Conservation (phyloP, 139 green algal genomes). For the Tetraselmis chui region DNA sequence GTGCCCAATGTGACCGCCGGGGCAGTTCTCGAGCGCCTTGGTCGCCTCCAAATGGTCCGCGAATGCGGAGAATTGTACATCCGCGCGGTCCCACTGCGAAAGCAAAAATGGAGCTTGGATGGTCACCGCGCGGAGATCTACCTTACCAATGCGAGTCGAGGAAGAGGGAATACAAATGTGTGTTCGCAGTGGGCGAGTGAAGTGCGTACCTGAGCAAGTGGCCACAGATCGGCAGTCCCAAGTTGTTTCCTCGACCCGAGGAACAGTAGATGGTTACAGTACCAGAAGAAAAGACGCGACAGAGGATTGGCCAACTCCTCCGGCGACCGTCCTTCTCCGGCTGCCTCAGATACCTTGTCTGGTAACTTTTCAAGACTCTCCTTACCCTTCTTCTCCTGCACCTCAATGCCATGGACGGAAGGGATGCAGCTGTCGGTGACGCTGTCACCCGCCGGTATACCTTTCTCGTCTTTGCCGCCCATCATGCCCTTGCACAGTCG, state of each 20-base stretch:
- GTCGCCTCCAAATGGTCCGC: not conserved
- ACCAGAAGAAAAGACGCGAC: not conserved
- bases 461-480: too few species aligned
- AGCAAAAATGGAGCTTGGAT: not conserved
- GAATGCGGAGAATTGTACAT: not conserved
- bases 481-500: too few species aligned
- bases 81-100: not conserved
- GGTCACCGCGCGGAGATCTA: not conserved
- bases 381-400: too few species aligned
- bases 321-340: not conserved
- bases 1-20: not conserved
- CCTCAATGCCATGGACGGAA: too few species aligned
- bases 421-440: too few species aligned
- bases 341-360: not conserved
- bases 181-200: too few species aligned
- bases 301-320: not conserved
- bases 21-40: not conserved
- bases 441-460: too few species aligned
- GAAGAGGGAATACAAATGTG: too few species aligned
- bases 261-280: not conserved
- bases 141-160: not conserved
- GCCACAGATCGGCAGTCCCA: constrained; percentile 6
- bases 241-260: not conserved
- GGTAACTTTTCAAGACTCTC: not conserved
- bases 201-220: not conserved